phyloP scores from a whole-genome alignment of 2,329 filamentous ascomycete genomes.

The Fusarium succisae region DNA sequence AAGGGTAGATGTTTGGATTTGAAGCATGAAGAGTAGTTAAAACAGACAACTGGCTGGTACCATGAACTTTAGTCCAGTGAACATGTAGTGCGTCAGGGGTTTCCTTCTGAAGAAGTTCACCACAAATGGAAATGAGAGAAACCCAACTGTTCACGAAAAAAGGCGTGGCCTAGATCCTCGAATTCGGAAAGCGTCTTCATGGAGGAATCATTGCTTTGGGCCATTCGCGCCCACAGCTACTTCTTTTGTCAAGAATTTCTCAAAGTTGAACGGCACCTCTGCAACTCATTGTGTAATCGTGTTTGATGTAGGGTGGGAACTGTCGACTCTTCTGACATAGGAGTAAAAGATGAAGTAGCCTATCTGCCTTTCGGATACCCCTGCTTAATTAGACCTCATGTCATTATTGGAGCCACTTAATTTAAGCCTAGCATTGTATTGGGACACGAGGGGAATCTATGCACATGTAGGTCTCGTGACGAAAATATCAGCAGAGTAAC shows the following conservation, averaged over 20 bases:
- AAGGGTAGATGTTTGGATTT: neutral
- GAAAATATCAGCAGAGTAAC: neutral
- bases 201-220: neutral
- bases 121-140: neutral
- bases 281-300: neutral
- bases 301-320: neutral
- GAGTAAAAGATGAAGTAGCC: neutral
- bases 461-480: neutral
- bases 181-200: neutral
- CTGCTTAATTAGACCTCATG: neutral
- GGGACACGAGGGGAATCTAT: neutral
- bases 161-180: neutral
- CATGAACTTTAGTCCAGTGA: neutral
- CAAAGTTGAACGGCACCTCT: neutral
- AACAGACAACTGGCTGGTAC: neutral
- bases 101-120: neutral
- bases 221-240: neutral
- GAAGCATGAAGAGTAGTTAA: neutral
- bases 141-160: neutral
- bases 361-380: neutral
- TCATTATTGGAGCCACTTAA: neutral
- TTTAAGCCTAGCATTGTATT: neutral
- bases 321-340: neutral
- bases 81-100: neutral
- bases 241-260: too few species aligned